These are phyloP conservation scores for Bruguiera sexangula DNA, from an alignment of 345 rosid genomes.

Conservation along the genomic window DNA sequence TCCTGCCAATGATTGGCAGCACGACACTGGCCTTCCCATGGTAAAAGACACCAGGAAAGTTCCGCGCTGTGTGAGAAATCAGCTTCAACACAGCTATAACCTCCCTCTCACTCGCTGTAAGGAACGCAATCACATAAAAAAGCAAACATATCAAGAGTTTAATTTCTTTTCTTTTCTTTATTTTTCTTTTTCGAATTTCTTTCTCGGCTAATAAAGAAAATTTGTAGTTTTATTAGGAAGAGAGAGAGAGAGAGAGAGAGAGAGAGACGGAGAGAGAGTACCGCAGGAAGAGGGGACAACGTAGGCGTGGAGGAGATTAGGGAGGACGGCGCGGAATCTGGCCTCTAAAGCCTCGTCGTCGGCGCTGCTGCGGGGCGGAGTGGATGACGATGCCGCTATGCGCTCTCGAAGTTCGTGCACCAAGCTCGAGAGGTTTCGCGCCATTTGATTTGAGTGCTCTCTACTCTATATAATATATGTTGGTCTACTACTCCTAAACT, in stretches of 20 bases:
- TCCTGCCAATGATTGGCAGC: conserved; percentile 70
- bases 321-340: conserved; percentile 73
- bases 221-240: no score
- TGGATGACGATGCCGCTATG: conserved; percentile 65
- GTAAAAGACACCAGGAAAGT: conserved; percentile 73
- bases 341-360: conserved; percentile 59
- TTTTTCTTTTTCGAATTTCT: no score
- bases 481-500: no score
- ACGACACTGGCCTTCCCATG: conserved; percentile 72
- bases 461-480: background rate
- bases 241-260: no score
- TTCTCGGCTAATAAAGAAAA: no score
- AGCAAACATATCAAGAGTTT: background rate
- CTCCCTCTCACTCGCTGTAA: conserved; percentile 75
- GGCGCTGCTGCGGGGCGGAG: conserved; percentile 34
- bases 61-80: conserved; percentile 68
- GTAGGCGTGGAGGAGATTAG: conserved; percentile 66
- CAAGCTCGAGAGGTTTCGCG: conserved; percentile 57
- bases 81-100: conserved; percentile 81
- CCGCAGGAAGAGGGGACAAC: conserved; percentile 78
- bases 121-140: conserved; percentile 2
- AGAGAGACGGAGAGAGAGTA: conserved; percentile 10
- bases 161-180: no score
- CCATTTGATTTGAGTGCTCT: conserved; percentile 10
- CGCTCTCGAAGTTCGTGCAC: conserved; percentile 85